Base-by-base conservation (phyloP, 2,329 filamentous ascomycete species). In the Ceratocystis variospora region DNA sequence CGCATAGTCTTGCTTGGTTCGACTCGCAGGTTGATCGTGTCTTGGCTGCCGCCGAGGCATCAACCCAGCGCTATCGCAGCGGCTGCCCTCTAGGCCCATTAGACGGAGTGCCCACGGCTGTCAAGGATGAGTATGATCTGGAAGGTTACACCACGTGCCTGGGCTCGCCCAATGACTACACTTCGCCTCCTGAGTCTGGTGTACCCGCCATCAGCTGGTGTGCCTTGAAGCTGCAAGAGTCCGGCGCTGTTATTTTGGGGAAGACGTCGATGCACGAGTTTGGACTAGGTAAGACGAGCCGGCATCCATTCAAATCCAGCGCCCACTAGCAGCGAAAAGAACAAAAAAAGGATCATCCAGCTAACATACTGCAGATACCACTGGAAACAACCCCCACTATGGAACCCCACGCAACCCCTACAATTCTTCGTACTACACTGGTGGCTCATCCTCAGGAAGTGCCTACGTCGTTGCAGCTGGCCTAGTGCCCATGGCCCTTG, bases 241-340 rank as follows among this genome's bases (percentile, higher is more conserved):
- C 86, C 0, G 89, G 89, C 1, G 87, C 83, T 1, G 78, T 93
- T 15, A 77, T 90, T 25, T 76, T 91, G 5, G 88, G 88, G 15
- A 90, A 89, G 75, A 79, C 83, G 1, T 87, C 81, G 8, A 90
- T 92, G 88, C 87, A 90, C 72, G 88, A 92, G 73, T 79, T 88
- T 64, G 88, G 87, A 2, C 79, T 87, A 68, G 87, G 84, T 84
- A 75, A 71, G 7, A 48, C 25, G 33, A 33, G 12, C 17, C 3
- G 10, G 33, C 48, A 19, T 12, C 6, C n/a, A 53, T 25, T 17
- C 48, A 37, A 33, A 53, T 25, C 48, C 48, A 37, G 33, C 55
- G 50, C 17, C 2, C 25, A 50, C 31, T 15, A 37, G 19, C 33
- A 17, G n/a, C 17, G 17, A 6, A 62, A 17, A 62, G 1, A 22